These are phyloP conservation scores for Postia placenta DNA, from an alignment of 768 basidiomycete species.

Conservation along the genomic window DNA sequence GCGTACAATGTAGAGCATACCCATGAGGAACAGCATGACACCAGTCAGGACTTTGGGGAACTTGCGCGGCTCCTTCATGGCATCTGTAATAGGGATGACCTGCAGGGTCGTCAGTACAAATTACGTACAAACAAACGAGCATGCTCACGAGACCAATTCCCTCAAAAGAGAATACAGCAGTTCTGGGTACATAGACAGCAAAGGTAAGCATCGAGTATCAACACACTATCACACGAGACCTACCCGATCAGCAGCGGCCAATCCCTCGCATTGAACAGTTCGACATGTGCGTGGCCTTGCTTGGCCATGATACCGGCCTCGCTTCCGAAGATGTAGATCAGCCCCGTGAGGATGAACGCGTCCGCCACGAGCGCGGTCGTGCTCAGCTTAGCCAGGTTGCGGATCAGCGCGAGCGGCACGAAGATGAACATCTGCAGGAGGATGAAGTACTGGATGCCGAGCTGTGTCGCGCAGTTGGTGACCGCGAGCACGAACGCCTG, in stretches of 20 bases:
- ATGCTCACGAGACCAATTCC: conserved; percentile 84
- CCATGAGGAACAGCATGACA: conserved; percentile 82
- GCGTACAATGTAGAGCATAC: conserved; percentile 31
- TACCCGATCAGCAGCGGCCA: conserved; percentile 92
- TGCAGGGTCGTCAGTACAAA: no score
- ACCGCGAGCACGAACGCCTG: conserved; percentile 78
- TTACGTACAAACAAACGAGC: no score
- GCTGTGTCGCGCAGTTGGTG: conserved; percentile 61
- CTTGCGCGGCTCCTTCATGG: conserved; percentile 92
- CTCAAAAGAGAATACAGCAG: conserved; percentile 98
- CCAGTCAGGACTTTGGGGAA: conserved; percentile 85
- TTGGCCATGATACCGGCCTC: conserved; percentile 66
- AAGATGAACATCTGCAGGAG: conserved; percentile 79
- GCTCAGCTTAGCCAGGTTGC: conserved; percentile 93
- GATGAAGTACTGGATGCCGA: conserved; percentile 78
- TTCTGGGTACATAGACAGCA: conserved; percentile 45
- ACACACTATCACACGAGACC: conserved; percentile 22
- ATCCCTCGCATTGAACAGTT: conserved; percentile 82
- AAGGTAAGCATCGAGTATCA: neutral
- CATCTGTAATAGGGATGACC: conserved; percentile 94
- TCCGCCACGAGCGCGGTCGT: conserved; percentile 91
- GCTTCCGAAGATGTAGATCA: conserved; percentile 83
- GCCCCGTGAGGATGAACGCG: conserved; percentile 86
- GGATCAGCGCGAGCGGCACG: conserved; percentile 81
- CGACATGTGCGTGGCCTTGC: conserved; percentile 71